These are phyloP conservation scores for Lyophyllum decastes DNA, from an alignment of 768 basidiomycete genomes.

Conservation along the genomic window DNA sequence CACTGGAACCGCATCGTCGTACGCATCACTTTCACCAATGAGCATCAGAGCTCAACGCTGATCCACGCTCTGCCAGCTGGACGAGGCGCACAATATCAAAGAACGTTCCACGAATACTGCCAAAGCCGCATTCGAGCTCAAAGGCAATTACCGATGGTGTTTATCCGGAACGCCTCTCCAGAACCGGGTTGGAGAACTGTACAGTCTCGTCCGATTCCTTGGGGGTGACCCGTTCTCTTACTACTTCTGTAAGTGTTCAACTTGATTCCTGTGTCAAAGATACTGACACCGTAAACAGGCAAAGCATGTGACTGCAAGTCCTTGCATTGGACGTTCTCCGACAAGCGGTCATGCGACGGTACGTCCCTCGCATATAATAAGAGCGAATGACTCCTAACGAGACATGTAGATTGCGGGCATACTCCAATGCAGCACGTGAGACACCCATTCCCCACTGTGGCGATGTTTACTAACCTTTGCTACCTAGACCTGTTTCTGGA, in stretches of 20 bases:
- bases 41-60: background rate
- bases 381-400: background rate
- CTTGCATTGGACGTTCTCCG: constrained; percentile 89
- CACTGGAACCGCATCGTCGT: constrained; percentile 84
- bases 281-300: constrained; percentile 42
- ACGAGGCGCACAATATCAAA: constrained; percentile 98
- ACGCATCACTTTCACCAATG: constrained; percentile 25
- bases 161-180: constrained; percentile 95
- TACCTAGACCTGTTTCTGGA: constrained; percentile 89
- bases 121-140: constrained; percentile 91
- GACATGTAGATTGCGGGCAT: constrained; percentile 69
- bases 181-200: constrained; percentile 98
- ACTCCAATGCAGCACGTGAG: constrained; percentile 81
- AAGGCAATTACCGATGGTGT: constrained; percentile 88
- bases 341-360: constrained; percentile 86
- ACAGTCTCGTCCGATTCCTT: constrained; percentile 89
- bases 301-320: constrained; percentile 94
- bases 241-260: constrained; percentile 74
- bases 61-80: constrained; percentile 52
- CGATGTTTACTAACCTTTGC: constrained; percentile 7
- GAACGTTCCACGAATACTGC: constrained; percentile 94
- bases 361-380: constrained; percentile 16
- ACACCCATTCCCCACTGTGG: constrained; percentile 18
- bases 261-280: background rate
- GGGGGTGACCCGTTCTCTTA: constrained; percentile 92